Conservation (phyloP, 306 rosid genomes). For the Cucumis hystrix region DNA sequence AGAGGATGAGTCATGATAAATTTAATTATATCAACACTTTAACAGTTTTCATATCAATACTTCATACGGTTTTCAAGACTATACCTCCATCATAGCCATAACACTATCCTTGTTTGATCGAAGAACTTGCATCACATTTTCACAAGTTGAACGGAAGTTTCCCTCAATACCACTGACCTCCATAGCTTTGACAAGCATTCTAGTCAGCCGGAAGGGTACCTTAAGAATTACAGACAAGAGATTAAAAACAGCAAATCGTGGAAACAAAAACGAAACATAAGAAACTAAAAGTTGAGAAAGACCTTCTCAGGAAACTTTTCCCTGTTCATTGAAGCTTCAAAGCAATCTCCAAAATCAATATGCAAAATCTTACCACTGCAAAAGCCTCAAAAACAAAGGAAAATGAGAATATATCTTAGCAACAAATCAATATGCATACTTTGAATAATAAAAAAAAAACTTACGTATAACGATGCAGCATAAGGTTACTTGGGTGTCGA, state of each 20-base stretch:
- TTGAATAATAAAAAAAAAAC: neutral
- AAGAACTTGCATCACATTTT: constrained; percentile 90
- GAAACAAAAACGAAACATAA: constrained; percentile 3
- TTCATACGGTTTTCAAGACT: neutral
- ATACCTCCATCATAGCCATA: constrained; percentile 99
- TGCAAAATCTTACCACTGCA: constrained; percentile 93
- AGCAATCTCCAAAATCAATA: constrained; percentile 97
- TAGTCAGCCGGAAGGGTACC: constrained; percentile 98
- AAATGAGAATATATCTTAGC: constrained; percentile 3
- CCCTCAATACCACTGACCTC: constrained; percentile 98
- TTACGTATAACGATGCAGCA: constrained; percentile 86
- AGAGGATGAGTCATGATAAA: no score
- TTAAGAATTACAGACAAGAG: constrained; percentile 11
- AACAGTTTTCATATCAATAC: neutral
- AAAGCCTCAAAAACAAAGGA: constrained; percentile 11
- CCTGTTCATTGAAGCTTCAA: constrained; percentile 95
- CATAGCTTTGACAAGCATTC: constrained; percentile 99
- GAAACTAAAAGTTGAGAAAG: neutral
- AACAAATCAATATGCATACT: constrained; percentile 5
- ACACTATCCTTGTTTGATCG: constrained; percentile 78
- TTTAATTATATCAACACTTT: no score
- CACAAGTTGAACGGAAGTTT: constrained; percentile 96
- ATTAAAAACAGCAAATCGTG: constrained; percentile 9
- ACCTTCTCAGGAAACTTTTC: constrained; percentile 99
- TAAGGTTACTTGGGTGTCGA: constrained; percentile 98